Conservation (phyloP, 192 early-diverging fungal species). For the Coemansia guatemalensis region DNA sequence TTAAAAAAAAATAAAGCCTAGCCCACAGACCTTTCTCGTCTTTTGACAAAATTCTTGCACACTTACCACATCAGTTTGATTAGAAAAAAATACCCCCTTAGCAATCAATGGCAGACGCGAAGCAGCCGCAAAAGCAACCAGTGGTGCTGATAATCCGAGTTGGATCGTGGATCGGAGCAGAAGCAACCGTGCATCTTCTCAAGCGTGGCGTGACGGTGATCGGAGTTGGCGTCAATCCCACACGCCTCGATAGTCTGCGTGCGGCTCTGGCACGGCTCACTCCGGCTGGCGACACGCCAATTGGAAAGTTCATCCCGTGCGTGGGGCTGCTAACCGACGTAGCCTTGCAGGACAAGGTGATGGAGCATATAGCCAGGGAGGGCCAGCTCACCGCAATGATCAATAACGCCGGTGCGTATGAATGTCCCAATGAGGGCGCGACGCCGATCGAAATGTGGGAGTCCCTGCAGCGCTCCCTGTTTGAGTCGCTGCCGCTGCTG, state of each 20-base stretch:
- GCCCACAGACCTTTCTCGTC: conserved; percentile 2
- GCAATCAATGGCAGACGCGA: conserved; percentile 11
- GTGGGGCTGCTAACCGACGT: conserved; percentile 10
- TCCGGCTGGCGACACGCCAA: background rate
- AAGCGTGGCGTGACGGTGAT: conserved; percentile 23
- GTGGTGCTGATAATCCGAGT: conserved; percentile 26
- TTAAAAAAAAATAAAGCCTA: background rate
- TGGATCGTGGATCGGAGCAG: conserved; percentile 31
- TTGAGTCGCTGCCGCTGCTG: conserved; percentile 17
- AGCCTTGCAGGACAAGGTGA: conserved; percentile 5
- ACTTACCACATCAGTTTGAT: background rate
- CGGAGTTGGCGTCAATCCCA: conserved; percentile 16
- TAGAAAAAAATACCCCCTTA: too few species aligned
- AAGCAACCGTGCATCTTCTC: conserved; percentile 21
- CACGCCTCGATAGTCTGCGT: conserved; percentile 11
- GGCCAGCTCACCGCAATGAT: conserved; percentile 17
- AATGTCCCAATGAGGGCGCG: background rate
- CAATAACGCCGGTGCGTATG: conserved; percentile 28
- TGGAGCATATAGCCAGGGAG: conserved; percentile 6
- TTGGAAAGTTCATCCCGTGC: conserved; percentile 19
- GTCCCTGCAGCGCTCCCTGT: conserved; percentile 17
- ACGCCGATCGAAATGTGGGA: conserved; percentile 31
- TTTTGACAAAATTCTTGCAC: background rate
- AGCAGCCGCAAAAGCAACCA: background rate
- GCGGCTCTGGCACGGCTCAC: conserved; percentile 4